Evolutionary conservation across 2,329 filamentous ascomycete genomes (phyloP), one percentile per base, ranked within the genome.

Genomic region (Penicillium glabrum): DNA sequence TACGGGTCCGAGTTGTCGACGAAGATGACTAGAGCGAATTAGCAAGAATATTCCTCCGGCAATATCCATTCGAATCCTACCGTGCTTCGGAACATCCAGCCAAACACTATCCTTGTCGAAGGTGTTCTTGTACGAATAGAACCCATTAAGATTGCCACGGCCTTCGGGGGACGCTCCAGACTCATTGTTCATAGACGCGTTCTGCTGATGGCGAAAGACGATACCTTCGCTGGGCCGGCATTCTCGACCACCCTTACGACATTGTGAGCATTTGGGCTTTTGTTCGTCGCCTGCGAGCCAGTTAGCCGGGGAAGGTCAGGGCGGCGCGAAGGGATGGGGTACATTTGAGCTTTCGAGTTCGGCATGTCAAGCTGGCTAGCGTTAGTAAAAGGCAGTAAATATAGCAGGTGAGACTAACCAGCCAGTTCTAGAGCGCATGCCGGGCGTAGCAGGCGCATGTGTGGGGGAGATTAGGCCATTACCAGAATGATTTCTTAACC

Each of bases 121-220:
- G 2, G 85, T 86, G 71, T 87, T 85, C 67, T 85, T 86, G 71
- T 88, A 87, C 24, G 83, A 83, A 68, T 87, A 88, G 69, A 87
- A 88, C 19, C 82, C 81, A 59, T 83, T 83, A 59, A 87, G 72
- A 49, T 76, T 78, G 35, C 77, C 79, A 44, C 73, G 71, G 14
- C 67, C 71, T 56, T 69, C 68, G 5, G 69, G 67, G 11, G 67
- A 63, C 14, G 79, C 76, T 45, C 77, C 75, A 14, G 74, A 73
- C 37, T 70, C 67, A 48, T 82, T 80, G 57, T 87, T 88, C 84
- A 88, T 86, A 21, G 84, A 87, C 29, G 85, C 85, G 80, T 88
- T 88, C 72, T 88, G 86, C 67, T 88, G 85, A 70, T 89, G 86
- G 54, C 86, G 82, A 66, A 88, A 89, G 45, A 87, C 83, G 63